These are phyloP conservation scores for Astrothelium macrocarpum DNA, from an alignment of 495 filamentous ascomycete species.

Conservation along the genomic window DNA sequence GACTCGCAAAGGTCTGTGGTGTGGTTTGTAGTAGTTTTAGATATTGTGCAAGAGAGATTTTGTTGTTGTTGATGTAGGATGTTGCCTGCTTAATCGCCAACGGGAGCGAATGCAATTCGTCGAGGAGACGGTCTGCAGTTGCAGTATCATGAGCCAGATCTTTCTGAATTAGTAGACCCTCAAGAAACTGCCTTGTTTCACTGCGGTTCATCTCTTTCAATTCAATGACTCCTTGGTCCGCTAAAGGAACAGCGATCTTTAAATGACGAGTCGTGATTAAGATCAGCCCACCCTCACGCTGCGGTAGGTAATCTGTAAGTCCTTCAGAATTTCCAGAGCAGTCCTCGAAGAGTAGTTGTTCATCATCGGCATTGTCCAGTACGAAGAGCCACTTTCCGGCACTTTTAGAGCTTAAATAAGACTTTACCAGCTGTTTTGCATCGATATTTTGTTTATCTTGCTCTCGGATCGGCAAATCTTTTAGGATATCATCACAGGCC, in stretches of 20 bases:
- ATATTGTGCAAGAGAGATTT: slow-evolving; percentile 18
- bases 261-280: slow-evolving; percentile 23
- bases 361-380: slow-evolving; percentile 25
- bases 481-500: slow-evolving; percentile 4
- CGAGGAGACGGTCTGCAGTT: slow-evolving; percentile 11
- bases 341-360: slow-evolving; percentile 13
- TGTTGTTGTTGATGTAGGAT: slow-evolving; percentile 24
- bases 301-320: slow-evolving; percentile 17
- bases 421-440: slow-evolving; percentile 3
- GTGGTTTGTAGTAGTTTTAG: slow-evolving; percentile 17
- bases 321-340: slow-evolving; percentile 10
- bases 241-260: slow-evolving; percentile 14
- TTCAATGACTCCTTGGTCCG: slow-evolving; percentile 17
- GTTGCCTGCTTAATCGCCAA: slow-evolving; percentile 27
- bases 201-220: slow-evolving; percentile 16
- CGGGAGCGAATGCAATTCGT: slow-evolving; percentile 21
- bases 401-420: neutral
- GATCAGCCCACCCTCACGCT: slow-evolving; percentile 20
- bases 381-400: slow-evolving; percentile 12
- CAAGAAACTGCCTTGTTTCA: slow-evolving; percentile 16
- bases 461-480: neutral
- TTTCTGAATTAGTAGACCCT: slow-evolving; percentile 11
- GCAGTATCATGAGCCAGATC: slow-evolving; percentile 12
- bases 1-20: slow-evolving; percentile 17
- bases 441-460: neutral